Conservation (phyloP, 495 filamentous ascomycete species). For the Achaetomiella virescens region DNA sequence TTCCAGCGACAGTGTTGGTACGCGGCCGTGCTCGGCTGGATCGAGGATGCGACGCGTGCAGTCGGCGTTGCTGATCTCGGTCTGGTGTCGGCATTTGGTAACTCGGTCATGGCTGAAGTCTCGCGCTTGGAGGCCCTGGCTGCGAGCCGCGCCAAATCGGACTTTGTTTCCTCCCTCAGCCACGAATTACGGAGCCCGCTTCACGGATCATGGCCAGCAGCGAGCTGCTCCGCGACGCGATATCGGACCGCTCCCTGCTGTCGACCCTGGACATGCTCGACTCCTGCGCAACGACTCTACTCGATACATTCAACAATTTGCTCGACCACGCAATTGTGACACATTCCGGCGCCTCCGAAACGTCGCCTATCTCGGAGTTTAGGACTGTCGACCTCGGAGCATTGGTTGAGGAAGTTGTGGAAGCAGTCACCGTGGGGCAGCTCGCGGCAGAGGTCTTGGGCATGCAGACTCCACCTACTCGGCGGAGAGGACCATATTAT, state of each 20-base stretch:
- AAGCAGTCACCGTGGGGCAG: conserved; percentile 38
- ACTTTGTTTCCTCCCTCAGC: conserved; percentile 65
- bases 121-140: conserved; percentile 43
- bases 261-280: conserved; percentile 69
- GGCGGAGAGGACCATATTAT: background rate
- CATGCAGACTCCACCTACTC: background rate
- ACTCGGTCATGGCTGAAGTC: conserved; percentile 56
- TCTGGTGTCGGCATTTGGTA: conserved; percentile 49
- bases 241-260: conserved; percentile 47
- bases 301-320: conserved; percentile 43
- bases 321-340: conserved; percentile 50
- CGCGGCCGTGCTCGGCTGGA: conserved; percentile 62
- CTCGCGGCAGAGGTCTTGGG: conserved; percentile 25
- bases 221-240: conserved; percentile 59
- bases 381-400: conserved; percentile 28
- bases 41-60: conserved; percentile 36
- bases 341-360: conserved; percentile 40
- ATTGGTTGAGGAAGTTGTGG: conserved; percentile 39
- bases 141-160: conserved; percentile 51
- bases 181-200: conserved; percentile 76
- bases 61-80: conserved; percentile 42
- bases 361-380: conserved; percentile 46
- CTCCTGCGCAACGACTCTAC: conserved; percentile 64
- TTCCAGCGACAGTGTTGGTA: conserved; percentile 64
- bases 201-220: conserved; percentile 65